These are phyloP conservation scores for Xylaria sp. DNA, from an alignment of 2,329 filamentous ascomycete species.

Conservation along the genomic window DNA sequence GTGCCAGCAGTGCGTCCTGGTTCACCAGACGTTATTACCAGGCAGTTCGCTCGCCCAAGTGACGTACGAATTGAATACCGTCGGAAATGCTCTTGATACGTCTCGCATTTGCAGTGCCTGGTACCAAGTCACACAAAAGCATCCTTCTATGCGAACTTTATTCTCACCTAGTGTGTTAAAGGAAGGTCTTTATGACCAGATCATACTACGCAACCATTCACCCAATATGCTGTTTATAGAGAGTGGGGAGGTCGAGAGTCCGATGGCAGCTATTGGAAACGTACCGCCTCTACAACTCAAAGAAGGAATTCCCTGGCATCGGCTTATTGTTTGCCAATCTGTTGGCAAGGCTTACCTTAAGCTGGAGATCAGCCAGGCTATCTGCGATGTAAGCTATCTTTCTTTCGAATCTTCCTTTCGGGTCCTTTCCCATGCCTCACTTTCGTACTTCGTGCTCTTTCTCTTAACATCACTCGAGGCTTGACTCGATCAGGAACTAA, in stretches of 20 bases:
- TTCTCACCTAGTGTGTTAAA: conserved; percentile 63
- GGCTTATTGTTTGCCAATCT: conserved; percentile 62
- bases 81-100: conserved; percentile 55
- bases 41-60: conserved; percentile 58
- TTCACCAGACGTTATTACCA: conserved; percentile 56
- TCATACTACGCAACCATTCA: conserved; percentile 59
- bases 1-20: conserved; percentile 61
- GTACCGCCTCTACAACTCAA: conserved; percentile 56
- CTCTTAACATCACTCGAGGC: neutral
- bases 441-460: neutral
- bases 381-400: conserved; percentile 56
- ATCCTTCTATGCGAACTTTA: conserved; percentile 60
- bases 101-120: conserved; percentile 61
- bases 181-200: conserved; percentile 61
- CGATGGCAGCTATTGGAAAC: conserved; percentile 54
- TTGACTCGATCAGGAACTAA: conserved; percentile 12
- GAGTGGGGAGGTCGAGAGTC: conserved; percentile 53
- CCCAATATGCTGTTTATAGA: conserved; percentile 66
- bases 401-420: neutral
- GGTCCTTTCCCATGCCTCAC: neutral
- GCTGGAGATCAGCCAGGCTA: conserved; percentile 62
- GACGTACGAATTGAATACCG: conserved; percentile 60
- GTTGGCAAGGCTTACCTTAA: conserved; percentile 58
- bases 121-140: conserved; percentile 59
- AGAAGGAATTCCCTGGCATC: conserved; percentile 58